Evolutionary conservation across 805 yeast species (phyloP).

Genomic region (Kurtzmaniella fragi): DNA sequence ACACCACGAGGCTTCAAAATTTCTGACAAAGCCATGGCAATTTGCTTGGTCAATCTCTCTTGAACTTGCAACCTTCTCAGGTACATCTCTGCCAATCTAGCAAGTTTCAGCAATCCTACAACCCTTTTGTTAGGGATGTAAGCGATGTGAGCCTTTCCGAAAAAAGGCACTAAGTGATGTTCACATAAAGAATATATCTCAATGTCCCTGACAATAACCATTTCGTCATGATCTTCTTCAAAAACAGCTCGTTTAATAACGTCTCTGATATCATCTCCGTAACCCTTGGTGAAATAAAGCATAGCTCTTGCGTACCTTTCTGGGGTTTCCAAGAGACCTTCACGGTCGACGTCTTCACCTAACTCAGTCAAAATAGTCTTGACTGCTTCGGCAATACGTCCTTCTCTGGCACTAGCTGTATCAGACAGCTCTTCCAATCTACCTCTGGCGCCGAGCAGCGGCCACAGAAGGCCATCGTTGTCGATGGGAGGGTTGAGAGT

Average conservation of each 20-base stretch:
- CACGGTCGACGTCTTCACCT: slow-evolving; percentile 87
- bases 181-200: slow-evolving; percentile 91
- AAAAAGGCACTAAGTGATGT: slow-evolving; percentile 96
- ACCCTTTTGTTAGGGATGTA: slow-evolving; percentile 94
- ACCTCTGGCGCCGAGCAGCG: slow-evolving; percentile 75
- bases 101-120: slow-evolving; percentile 86
- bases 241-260: slow-evolving; percentile 93
- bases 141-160: slow-evolving; percentile 96
- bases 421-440: slow-evolving; percentile 67
- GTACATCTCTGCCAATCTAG: slow-evolving; percentile 95
- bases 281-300: slow-evolving; percentile 93
- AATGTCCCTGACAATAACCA: slow-evolving; percentile 96
- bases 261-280: slow-evolving; percentile 88
- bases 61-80: slow-evolving; percentile 96
- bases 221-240: slow-evolving; percentile 97
- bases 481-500: slow-evolving; percentile 83
- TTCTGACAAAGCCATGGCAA: slow-evolving; percentile 92
- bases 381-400: slow-evolving; percentile 82
- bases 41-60: slow-evolving; percentile 93
- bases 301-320: slow-evolving; percentile 95
- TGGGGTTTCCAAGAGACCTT: slow-evolving; percentile 91
- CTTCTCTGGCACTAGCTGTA: slow-evolving; percentile 61
- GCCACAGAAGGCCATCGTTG: slow-evolving; percentile 92
- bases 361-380: slow-evolving; percentile 70
- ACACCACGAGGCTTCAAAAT: slow-evolving; percentile 93